A percentile compares a stretch with the other conserved stretches of the same genome.
Conservation (phyloP, 2,329 filamentous ascomycete species). For the Dactylella cylindrospora region DNA sequence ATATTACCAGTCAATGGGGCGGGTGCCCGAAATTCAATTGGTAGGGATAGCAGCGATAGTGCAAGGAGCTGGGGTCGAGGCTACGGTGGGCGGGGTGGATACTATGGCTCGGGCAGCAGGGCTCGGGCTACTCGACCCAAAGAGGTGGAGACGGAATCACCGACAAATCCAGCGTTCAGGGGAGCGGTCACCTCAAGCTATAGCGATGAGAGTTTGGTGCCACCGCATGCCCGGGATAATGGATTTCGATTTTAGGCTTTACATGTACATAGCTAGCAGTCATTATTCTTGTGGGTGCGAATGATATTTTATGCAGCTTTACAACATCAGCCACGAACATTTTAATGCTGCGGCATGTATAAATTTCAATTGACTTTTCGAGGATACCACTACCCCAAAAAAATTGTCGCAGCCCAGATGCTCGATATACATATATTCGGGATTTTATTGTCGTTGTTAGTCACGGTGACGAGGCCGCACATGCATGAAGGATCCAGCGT, state of each 20-base stretch:
- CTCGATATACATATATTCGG: too few relatives aligned
- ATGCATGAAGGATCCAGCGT: too few relatives aligned
- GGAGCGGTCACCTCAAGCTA: slow-evolving; percentile 11
- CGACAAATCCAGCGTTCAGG: slow-evolving; percentile 6
- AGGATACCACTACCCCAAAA: too few relatives aligned
- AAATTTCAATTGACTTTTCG: too few relatives aligned
- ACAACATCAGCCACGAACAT: too few relatives aligned
- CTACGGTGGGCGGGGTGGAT: slow-evolving; percentile 33
- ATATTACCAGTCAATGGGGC: slow-evolving; percentile 11
- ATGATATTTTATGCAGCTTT: background rate
- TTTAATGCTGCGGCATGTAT: too few relatives aligned
- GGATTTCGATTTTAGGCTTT: slow-evolving; percentile 5
- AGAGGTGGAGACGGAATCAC: slow-evolving; percentile 1
- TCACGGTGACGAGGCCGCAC: too few relatives aligned
- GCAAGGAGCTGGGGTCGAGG: slow-evolving; percentile 29
- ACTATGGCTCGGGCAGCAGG: slow-evolving; percentile 10
- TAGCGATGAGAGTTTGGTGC: slow-evolving; percentile 15
- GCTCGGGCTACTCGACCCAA: too few relatives aligned
- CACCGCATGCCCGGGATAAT: slow-evolving; percentile 21
- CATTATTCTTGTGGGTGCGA: background rate
- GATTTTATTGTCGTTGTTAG: too few relatives aligned
- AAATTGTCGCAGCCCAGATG: too few relatives aligned
- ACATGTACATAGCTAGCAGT: background rate
- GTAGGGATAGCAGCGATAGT: slow-evolving; percentile 9
- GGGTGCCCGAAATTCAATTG: background rate